Base-by-base conservation (phyloP, 768 basidiomycete species). In the Tephrocybe rancida region DNA sequence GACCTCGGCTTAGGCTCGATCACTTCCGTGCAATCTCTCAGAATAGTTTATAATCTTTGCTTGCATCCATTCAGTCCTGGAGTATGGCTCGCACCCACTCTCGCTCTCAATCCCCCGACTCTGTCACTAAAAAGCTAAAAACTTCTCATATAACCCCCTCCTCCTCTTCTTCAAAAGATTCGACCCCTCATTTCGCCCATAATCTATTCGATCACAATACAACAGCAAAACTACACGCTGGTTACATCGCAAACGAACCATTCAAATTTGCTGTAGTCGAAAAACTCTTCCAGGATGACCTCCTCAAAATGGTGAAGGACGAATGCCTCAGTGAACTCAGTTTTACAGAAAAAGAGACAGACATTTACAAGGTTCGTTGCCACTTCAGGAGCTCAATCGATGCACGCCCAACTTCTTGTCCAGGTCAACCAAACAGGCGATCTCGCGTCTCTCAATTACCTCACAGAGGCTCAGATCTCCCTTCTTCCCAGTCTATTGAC, bases 381-480 rank as follows among this genome's bases (percentile, higher is more conserved):
- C 51, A 44, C 44, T 39, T 46, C 41, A 34, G 22, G 44, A 30
- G 37, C 35, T 52, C 49, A 22, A n/a, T 39, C 44, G 55, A 51
- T 54, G 51, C 2, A 35, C 32, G 35, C 22, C 42, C 53, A 42
- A 54, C 35, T 50, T 52, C 27, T 34, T 39, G 24, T 35, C 38
- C 61, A 98, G 95, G 89, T 98, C 63, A 88, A 95, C 71, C 96
- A 98, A 77, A 97, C 96, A 0, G 95, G 95, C 60, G 96, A 98
- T 73, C 84, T 98, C 21, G 90, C 94, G 14, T 98, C 96, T 11
- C 82, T 98, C 26, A 88, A 88, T 52, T 97, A 88, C 70, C 87
- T 98, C 51, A 80, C 87, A 7, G 75, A 86, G 26, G 74, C 82
- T 30, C 90, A 97, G 63, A 79, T 94, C 45, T 80, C 86, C 1